These are phyloP conservation scores for Gloeophyllum trabeum DNA, from an alignment of 768 basidiomycete species.

Conservation along the genomic window DNA sequence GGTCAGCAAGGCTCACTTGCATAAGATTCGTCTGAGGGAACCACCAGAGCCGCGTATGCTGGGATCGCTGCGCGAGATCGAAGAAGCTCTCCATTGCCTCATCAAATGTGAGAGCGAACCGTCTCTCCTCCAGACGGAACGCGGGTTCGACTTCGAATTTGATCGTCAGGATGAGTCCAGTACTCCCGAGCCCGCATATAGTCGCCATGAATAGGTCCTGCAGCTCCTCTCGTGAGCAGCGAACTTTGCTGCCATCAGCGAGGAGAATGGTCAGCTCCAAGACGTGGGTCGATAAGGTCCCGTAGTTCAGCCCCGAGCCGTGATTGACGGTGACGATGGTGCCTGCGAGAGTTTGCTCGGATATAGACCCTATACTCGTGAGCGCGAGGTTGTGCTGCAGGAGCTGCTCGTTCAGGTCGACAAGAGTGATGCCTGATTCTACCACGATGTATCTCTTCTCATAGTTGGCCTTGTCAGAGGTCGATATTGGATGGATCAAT, in stretches of 20 bases:
- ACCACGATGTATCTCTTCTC: constrained; percentile 57
- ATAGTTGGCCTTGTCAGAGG: constrained; percentile 46
- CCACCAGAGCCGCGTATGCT: constrained; percentile 94
- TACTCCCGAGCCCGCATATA: constrained; percentile 88
- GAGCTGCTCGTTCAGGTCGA: constrained; percentile 60
- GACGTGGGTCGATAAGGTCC: constrained; percentile 75
- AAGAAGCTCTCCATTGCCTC: constrained; percentile 46
- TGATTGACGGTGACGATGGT: constrained; percentile 92
- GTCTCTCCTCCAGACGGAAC: constrained; percentile 70
- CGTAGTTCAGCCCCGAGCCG: constrained; percentile 73
- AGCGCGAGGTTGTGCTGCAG: constrained; percentile 65
- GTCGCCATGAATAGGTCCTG: constrained; percentile 81
- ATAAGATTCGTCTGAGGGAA: constrained; percentile 70
- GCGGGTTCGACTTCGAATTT: constrained; percentile 70
- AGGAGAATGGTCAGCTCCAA: constrained; percentile 64
- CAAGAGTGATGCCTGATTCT: constrained; percentile 71
- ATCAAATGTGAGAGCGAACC: constrained; percentile 50
- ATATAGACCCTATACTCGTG: constrained; percentile 90
- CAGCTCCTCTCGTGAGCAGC: constrained; percentile 51
- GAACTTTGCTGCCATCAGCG: constrained; percentile 60
- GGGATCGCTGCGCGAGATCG: constrained; percentile 40
- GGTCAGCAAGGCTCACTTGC: constrained; percentile 61
- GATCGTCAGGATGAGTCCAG: constrained; percentile 77
- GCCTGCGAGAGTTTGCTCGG: constrained; percentile 90
- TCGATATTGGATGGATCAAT: constrained; percentile 1